A percentile compares a stretch with the other conserved stretches of the same genome.
These are phyloP conservation scores for Colletotrichum musicola DNA, from an alignment of 2,329 filamentous ascomycete species.

Conservation along the genomic window DNA sequence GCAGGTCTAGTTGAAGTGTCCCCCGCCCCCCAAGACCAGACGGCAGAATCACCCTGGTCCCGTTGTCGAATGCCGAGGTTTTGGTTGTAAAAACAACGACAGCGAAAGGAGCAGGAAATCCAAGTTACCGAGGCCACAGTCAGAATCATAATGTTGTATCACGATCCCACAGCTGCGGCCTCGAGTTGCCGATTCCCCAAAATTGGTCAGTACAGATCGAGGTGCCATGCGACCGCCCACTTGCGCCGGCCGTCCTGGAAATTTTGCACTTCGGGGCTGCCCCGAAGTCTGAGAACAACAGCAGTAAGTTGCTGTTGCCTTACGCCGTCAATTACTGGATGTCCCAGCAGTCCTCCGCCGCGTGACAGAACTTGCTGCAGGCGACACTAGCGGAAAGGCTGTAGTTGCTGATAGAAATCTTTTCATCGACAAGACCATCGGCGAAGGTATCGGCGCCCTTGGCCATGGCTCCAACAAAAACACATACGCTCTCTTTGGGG, in stretches of 20 bases:
- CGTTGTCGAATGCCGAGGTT: constrained; percentile 83
- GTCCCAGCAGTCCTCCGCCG: constrained; percentile 95
- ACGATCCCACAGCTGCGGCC: not conserved
- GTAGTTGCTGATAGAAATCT: constrained; percentile 98
- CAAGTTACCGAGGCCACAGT: constrained; percentile 60
- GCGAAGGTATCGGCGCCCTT: constrained; percentile 97
- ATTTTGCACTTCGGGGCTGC: not conserved
- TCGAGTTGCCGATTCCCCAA: not conserved
- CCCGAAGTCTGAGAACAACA: not conserved
- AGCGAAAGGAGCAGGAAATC: constrained; percentile 76
- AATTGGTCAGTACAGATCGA: constrained; percentile 20
- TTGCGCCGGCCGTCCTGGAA: constrained; percentile 34
- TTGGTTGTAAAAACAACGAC: constrained; percentile 89
- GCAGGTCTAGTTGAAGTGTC: constrained; percentile 75
- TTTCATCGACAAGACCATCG: constrained; percentile 93
- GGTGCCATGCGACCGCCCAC: constrained; percentile 29
- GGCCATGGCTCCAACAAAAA: constrained; percentile 98
- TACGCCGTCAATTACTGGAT: constrained; percentile 75
- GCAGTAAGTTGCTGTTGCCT: not conserved
- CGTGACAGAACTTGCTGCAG: constrained; percentile 99
- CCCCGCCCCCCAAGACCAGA: constrained; percentile 62
- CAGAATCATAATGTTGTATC: constrained; percentile 21
- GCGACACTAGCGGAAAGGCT: constrained; percentile 97
- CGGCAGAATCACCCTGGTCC: constrained; percentile 75
- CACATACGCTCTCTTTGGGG: constrained; percentile 92